Percentiles rank a stretch among this genome's conserved stretches.
These are phyloP conservation scores for Eimeria mitis DNA, from an alignment of 169 alveolate genomes.

Conservation along the genomic window DNA sequence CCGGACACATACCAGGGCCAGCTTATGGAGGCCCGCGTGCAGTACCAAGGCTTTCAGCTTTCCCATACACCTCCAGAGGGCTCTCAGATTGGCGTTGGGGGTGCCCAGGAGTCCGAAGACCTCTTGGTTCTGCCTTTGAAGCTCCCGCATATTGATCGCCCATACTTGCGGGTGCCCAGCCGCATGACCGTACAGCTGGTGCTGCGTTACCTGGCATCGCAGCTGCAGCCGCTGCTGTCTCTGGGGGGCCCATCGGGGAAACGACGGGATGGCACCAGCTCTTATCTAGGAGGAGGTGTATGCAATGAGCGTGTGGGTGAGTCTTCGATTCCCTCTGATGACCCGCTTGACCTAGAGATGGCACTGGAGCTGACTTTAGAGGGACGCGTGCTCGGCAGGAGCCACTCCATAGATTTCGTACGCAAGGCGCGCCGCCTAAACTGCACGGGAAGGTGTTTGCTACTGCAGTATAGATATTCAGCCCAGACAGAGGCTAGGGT, in stretches of 20 bases:
- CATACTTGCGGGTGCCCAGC: slow-evolving; percentile 74
- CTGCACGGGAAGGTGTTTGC: slow-evolving; percentile 68
- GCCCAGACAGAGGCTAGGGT: slow-evolving; percentile 77
- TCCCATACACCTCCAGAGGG: background rate
- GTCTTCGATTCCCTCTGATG: background rate
- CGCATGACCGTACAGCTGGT: slow-evolving; percentile 75
- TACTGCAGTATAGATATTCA: slow-evolving; percentile 70
- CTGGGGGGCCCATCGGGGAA: slow-evolving; percentile 5
- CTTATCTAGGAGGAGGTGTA: background rate
- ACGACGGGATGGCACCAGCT: background rate
- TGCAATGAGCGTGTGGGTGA: background rate
- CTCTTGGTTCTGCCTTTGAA: slow-evolving; percentile 48
- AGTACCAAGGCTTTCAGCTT: slow-evolving; percentile 26
- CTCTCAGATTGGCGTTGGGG: background rate
- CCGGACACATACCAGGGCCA: slow-evolving; percentile 73
- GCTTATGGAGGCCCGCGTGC: slow-evolving; percentile 66
- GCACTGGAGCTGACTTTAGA: slow-evolving; percentile 75
- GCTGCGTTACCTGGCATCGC: slow-evolving; percentile 72
- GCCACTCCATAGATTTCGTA: slow-evolving; percentile 72
- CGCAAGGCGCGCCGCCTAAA: slow-evolving; percentile 65
- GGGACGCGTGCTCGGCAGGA: slow-evolving; percentile 76
- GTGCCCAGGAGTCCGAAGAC: slow-evolving; percentile 37
- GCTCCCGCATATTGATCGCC: slow-evolving; percentile 63
- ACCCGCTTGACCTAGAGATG: slow-evolving; percentile 49
- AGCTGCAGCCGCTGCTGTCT: slow-evolving; percentile 59